These are phyloP conservation scores for Citrus reticulata DNA, from an alignment of 345 rosid genomes.

Conservation along the genomic window DNA sequence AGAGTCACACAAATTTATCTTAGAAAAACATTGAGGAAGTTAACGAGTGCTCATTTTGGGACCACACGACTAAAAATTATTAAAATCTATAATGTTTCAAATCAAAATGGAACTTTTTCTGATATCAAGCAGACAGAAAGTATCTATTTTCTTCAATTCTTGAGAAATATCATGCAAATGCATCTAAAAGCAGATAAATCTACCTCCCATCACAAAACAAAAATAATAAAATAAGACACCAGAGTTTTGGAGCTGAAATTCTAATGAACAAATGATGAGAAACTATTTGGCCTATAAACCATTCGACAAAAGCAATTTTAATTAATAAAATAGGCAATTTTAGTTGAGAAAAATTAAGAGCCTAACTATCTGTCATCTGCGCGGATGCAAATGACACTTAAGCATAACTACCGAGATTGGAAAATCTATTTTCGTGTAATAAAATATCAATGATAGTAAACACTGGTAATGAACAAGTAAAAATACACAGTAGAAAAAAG, in stretches of 20 bases:
- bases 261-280: background rate
- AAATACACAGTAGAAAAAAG: background rate
- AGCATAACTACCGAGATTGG: too few species aligned
- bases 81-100: background rate
- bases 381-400: background rate
- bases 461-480: background rate
- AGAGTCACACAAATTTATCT: slow-evolving; percentile 16
- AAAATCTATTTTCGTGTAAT: background rate
- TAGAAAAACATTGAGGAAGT: background rate
- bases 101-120: background rate
- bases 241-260: background rate
- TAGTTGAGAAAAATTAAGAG: background rate
- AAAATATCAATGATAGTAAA: background rate
- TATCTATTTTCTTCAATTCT: background rate
- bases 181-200: background rate
- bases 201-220: background rate
- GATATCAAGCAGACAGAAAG: background rate
- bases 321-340: background rate
- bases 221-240: background rate
- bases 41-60: too few species aligned
- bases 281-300: background rate
- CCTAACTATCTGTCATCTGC: background rate
- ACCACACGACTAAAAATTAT: background rate
- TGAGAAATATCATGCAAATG: background rate
- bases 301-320: background rate